Evolutionary conservation across 2,329 filamentous ascomycete species (phyloP), one percentile per base, ranked within the genome.

Genomic region (Diplodia mutila): DNA sequence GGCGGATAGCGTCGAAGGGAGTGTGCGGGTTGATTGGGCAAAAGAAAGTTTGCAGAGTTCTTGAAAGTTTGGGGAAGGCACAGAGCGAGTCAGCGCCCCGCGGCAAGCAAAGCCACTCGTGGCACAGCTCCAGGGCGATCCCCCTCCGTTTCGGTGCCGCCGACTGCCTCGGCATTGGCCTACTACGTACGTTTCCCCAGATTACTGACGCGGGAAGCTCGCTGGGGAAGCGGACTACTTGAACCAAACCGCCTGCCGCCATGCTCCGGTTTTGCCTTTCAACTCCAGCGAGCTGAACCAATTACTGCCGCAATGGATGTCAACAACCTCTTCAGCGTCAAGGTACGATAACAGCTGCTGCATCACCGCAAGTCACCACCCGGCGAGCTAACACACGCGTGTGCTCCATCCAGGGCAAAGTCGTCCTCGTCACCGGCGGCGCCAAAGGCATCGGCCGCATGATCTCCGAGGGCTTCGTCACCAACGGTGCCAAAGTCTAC

Each of bases 401-500:
- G 29, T 8, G n/a, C n/a, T n/a, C n/a, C n/a, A n/a, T 32, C 2
- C 67, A 80, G 73, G 79, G 75, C 75, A 82, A 82, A 74, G 73
- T 82, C n/a, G 78, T 83, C 63, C 78, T 83, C 69, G 76, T 83
- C 18, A 83, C 81, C 3, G 81, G 81, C 69, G 81, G 80, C 39
- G 81, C 80, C 4, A 82, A 89, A 74, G 88, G 88, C 70, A 86
- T 90, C 70, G 89, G 89, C 18, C 85, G 85, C 68, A 90, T 90
- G 88, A 90, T 91, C 70, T 85, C 86, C 37, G 82, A 87, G 67
- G 89, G 87, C 67, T 90, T 89, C 77, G 83, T 90, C n/a, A 75
- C 81, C 67, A 90, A 89, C 77, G 87, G 88, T 67, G 84, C 83
- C 18, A 90, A 86, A 70, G 90, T 92, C 6, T 92, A 91, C 81